A percentile compares a stretch with the other conserved stretches of the same genome.
Evolutionary conservation across 805 yeast species (phyloP).

Genomic region (Myxozyma neotropica): DNA sequence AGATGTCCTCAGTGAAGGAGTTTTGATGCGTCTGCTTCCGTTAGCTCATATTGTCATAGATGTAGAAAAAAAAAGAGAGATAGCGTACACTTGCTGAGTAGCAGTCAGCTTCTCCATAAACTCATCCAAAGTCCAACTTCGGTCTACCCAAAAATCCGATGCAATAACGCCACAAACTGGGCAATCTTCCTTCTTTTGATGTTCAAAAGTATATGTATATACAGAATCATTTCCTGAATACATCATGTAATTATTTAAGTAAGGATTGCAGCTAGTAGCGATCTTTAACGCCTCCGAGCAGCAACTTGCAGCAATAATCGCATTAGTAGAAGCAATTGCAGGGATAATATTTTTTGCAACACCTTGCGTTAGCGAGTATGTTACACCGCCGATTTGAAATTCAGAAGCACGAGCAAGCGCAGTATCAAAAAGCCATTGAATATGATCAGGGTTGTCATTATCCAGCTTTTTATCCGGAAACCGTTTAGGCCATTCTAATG

Average conservation of each 20-base stretch:
- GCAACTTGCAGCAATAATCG: constrained; percentile 78
- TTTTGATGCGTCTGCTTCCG: constrained; percentile 40
- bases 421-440: constrained; percentile 60
- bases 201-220: constrained; percentile 70
- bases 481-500: constrained; percentile 67
- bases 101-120: constrained; percentile 49
- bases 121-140: constrained; percentile 44
- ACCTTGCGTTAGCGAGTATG: constrained; percentile 72
- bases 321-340: constrained; percentile 91
- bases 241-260: constrained; percentile 76
- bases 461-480: constrained; percentile 57
- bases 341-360: constrained; percentile 92
- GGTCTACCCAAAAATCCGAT: constrained; percentile 29
- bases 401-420: constrained; percentile 62
- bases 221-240: constrained; percentile 82
- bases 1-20: constrained; percentile 53
- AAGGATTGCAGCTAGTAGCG: constrained; percentile 68
- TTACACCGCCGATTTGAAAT: constrained; percentile 72
- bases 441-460: constrained; percentile 67
- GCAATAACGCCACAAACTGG: constrained; percentile 67
- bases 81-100: constrained; percentile 39
- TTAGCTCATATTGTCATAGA: too few relatives aligned
- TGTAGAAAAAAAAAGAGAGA: background rate
- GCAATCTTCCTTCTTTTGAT: constrained; percentile 63
- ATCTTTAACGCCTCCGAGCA: constrained; percentile 84